These are phyloP conservation scores for Vararia minispora DNA, from an alignment of 768 basidiomycete genomes.

Conservation along the genomic window DNA sequence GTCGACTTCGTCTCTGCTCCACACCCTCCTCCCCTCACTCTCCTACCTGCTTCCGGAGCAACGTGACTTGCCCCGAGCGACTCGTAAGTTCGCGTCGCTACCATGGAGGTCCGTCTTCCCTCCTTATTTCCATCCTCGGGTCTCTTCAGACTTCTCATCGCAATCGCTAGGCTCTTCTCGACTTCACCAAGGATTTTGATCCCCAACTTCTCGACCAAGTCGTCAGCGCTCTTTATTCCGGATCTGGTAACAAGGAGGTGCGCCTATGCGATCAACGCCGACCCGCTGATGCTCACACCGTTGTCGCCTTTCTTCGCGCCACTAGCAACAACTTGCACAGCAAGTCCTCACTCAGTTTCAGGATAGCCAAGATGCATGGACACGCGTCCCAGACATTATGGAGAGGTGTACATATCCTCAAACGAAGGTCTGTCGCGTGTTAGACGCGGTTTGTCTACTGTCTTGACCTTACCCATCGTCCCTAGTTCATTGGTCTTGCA, in stretches of 20 bases:
- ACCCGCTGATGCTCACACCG: conserved; percentile 1
- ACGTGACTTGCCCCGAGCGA: too few relatives aligned
- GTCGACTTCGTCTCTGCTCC: too few relatives aligned
- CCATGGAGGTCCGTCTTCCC: conserved; percentile 27
- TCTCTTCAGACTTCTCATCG: conserved; percentile 5
- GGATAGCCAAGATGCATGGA: conserved; percentile 95
- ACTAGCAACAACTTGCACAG: conserved; percentile 90
- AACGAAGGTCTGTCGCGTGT: conserved; percentile 47
- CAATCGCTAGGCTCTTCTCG: conserved; percentile 62
- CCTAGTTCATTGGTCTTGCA: conserved; percentile 90
- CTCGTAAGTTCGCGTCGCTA: conserved; percentile 15
- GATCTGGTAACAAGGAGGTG: conserved; percentile 68
- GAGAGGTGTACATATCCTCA: conserved; percentile 79
- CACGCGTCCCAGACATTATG: conserved; percentile 88
- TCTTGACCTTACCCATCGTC: neutral
- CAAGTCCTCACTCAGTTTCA: conserved; percentile 92
- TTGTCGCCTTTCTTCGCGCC: conserved; percentile 3
- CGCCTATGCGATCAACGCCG: conserved; percentile 14
- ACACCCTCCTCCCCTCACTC: too few relatives aligned
- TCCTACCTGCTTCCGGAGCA: too few relatives aligned
- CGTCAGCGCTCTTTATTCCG: conserved; percentile 84
- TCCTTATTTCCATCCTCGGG: neutral
- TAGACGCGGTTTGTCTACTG: neutral
- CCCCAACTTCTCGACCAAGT: conserved; percentile 88
- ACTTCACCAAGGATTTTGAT: conserved; percentile 92